These are phyloP conservation scores for Ailanthus altissimus DNA, from an alignment of 345 rosid genomes.

Conservation along the genomic window DNA sequence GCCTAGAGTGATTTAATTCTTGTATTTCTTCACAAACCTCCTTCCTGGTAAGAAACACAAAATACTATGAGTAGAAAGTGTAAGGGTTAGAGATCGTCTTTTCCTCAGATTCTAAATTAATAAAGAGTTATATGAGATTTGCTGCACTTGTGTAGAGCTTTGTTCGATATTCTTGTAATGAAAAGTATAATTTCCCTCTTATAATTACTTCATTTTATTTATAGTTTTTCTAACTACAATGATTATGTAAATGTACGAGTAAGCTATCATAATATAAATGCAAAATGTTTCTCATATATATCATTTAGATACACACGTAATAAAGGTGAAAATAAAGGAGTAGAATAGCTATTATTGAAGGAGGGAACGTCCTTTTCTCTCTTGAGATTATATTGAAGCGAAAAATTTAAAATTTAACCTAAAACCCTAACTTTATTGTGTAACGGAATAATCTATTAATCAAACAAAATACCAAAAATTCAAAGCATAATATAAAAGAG, in stretches of 20 bases:
- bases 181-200: neutral
- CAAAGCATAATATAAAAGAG: too few species aligned
- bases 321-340: neutral
- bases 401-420: too few species aligned
- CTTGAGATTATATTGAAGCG: too few species aligned
- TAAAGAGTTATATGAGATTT: neutral
- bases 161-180: neutral
- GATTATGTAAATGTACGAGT: neutral
- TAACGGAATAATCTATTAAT: too few species aligned
- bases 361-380: too few species aligned
- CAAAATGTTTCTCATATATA: too few species aligned
- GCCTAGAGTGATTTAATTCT: neutral
- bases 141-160: conserved; percentile 6
- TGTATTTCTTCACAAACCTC: conserved; percentile 51
- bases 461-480: too few species aligned
- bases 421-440: too few species aligned
- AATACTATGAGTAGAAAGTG: neutral
- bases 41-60: conserved; percentile 5
- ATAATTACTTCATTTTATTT: neutral
- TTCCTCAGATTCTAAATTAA: neutral
- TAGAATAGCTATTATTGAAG: too few species aligned
- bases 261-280: neutral
- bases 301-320: neutral
- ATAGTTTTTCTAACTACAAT: neutral
- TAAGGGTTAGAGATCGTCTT: neutral